Percentiles rank a stretch among this genome's conserved stretches.
Conservation (phyloP, 2,329 filamentous ascomycete species). For the Xylariaceae sp. region DNA sequence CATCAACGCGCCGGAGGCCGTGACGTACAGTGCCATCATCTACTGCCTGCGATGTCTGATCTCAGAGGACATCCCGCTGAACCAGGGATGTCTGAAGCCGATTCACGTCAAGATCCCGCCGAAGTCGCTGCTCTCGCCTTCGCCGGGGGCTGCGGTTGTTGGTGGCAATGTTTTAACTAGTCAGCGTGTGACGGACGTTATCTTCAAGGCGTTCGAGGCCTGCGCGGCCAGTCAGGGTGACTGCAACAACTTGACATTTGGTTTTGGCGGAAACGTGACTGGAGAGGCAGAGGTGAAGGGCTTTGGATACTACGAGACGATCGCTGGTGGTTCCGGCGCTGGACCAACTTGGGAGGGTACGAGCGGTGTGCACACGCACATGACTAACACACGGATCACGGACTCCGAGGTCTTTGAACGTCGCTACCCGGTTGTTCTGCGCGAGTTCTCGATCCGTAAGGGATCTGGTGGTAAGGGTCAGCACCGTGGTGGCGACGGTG, state of each 20-base stretch:
- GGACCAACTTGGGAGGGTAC: constrained; percentile 65
- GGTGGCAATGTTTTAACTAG: constrained; percentile 71
- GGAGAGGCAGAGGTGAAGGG: constrained; percentile 54
- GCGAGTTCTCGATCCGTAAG: constrained; percentile 57
- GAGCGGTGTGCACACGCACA: constrained; percentile 65
- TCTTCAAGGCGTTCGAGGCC: constrained; percentile 68
- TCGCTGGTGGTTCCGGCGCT: constrained; percentile 67
- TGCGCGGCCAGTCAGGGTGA: constrained; percentile 70
- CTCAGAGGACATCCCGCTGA: constrained; percentile 69
- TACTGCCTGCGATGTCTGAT: constrained; percentile 73
- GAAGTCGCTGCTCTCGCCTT: constrained; percentile 64
- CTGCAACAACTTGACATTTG: constrained; percentile 75
- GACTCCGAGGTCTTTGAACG: constrained; percentile 69
- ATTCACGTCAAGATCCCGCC: constrained; percentile 64
- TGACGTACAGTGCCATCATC: constrained; percentile 73
- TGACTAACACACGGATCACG: constrained; percentile 75
- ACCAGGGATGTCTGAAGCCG: constrained; percentile 70
- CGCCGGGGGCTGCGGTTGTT: constrained; percentile 67
- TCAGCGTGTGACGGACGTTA: constrained; percentile 71
- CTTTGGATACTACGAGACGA: constrained; percentile 77
- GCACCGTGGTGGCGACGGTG: constrained; percentile 63
- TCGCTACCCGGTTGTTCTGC: constrained; percentile 64
- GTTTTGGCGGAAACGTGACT: constrained; percentile 60
- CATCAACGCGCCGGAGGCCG: constrained; percentile 69
- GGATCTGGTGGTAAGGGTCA: constrained; percentile 57